phyloP scores from a whole-genome alignment of 1,139 yeast genomes.

The Pichia sorboxylosa region DNA sequence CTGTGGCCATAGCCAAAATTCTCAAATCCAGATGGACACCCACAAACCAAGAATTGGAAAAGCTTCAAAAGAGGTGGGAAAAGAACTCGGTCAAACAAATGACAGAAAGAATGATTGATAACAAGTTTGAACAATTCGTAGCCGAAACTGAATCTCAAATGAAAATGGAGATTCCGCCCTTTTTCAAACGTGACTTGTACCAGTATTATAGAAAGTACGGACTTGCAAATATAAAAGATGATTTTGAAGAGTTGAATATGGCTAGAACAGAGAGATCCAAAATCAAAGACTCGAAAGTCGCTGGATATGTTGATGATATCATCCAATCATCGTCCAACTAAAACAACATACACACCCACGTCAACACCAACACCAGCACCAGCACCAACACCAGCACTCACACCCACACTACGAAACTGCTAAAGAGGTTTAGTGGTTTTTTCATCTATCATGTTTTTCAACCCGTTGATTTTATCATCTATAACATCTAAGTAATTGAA shows the following conservation, averaged over 20 bases:
- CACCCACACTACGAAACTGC: too few species aligned
- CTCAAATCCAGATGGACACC: constrained; percentile 73
- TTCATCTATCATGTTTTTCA: constrained; percentile 3
- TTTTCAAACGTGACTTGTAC: constrained; percentile 18
- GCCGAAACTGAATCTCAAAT: constrained; percentile 19
- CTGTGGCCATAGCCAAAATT: constrained; percentile 75
- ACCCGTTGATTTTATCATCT: constrained; percentile 17
- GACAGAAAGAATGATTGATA: constrained; percentile 14
- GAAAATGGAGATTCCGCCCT: constrained; percentile 21
- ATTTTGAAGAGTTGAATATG: constrained; percentile 17
- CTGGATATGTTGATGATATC: constrained; percentile 1
- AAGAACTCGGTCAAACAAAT: constrained; percentile 13
- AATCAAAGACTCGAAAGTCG: constrained; percentile 6
- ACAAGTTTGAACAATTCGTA: constrained; percentile 17
- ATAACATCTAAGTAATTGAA: constrained; percentile 25
- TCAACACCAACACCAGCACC: too few species aligned
- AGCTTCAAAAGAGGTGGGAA: constrained; percentile 17
- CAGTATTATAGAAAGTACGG: constrained; percentile 17
- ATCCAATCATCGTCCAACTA: constrained; percentile 1
- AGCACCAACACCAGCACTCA: too few species aligned
- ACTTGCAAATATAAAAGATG: constrained; percentile 13
- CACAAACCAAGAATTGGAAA: constrained; percentile 33
- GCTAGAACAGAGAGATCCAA: constrained; percentile 15
- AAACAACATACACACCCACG: background rate
- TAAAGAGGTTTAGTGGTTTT: too few species aligned